Evolutionary conservation across 805 yeast genomes (phyloP).

Genomic region (Maudiozyma turicensis): DNA sequence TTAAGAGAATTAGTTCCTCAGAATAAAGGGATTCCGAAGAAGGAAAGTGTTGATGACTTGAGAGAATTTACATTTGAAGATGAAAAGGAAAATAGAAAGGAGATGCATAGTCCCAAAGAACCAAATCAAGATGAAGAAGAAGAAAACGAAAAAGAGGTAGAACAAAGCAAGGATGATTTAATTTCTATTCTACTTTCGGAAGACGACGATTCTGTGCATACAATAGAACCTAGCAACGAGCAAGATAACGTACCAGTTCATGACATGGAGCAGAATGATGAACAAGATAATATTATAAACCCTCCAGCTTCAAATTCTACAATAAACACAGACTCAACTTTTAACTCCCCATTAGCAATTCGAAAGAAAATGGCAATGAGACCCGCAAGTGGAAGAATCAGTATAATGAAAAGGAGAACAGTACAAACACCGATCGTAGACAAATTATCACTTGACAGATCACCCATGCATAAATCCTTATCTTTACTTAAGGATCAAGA

Average conservation of each 20-base stretch:
- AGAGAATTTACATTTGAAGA: constrained; percentile 35
- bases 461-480: not conserved
- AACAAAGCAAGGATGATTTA: too few species aligned
- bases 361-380: constrained; percentile 10
- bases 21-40: constrained; percentile 33
- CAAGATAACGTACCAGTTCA: too few species aligned
- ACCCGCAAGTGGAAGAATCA: constrained; percentile 28
- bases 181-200: too few species aligned
- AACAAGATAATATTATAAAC: not conserved
- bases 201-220: too few species aligned
- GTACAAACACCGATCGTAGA: not conserved
- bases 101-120: not conserved
- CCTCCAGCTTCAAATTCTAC: not conserved
- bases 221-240: too few species aligned
- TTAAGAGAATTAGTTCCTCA: not conserved
- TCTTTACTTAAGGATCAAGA: constrained; percentile 3
- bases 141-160: not conserved
- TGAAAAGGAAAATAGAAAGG: not conserved
- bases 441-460: not conserved
- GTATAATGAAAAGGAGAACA: constrained; percentile 15
- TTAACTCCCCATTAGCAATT: constrained; percentile 5
- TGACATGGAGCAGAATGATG: not conserved
- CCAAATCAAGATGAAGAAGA: not conserved
- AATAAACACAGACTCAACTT: not conserved
- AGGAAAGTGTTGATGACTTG: constrained; percentile 40